Evolutionary conservation across 495 filamentous ascomycete genomes (phyloP).

Genomic region (Hypoxylon fuscum): DNA sequence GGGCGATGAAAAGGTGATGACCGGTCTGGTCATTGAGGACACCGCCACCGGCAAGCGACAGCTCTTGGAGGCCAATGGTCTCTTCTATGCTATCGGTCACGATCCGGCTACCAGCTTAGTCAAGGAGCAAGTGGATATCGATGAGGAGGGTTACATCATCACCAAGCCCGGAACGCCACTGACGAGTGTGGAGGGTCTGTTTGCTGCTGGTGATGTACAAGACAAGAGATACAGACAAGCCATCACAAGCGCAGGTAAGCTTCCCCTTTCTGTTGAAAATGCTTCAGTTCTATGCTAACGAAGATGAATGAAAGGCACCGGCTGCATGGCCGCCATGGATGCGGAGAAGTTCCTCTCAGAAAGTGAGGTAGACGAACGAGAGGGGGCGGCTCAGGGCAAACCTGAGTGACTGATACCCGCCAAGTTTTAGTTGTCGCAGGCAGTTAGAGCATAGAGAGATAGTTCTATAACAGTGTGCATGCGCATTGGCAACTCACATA

Average conservation of each 20-base stretch:
- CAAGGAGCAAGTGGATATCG: slow-evolving; percentile 85
- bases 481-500: slow-evolving; percentile 16
- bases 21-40: slow-evolving; percentile 80
- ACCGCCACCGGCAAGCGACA: slow-evolving; percentile 79
- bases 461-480: slow-evolving; percentile 7
- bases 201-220: slow-evolving; percentile 97
- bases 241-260: slow-evolving; percentile 94
- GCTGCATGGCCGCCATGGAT: slow-evolving; percentile 93
- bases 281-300: slow-evolving; percentile 44
- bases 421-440: slow-evolving; percentile 12
- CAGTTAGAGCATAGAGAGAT: slow-evolving; percentile 20
- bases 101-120: slow-evolving; percentile 90
- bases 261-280: neutral
- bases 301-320: slow-evolving; percentile 69
- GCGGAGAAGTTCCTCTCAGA: slow-evolving; percentile 92
- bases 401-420: slow-evolving; percentile 29
- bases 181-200: slow-evolving; percentile 91
- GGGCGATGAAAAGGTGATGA: slow-evolving; percentile 88
- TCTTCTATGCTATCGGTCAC: slow-evolving; percentile 98
- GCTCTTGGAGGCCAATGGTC: slow-evolving; percentile 84
- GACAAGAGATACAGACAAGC: slow-evolving; percentile 98
- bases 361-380: slow-evolving; percentile 62
- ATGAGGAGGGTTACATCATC: slow-evolving; percentile 86
- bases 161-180: slow-evolving; percentile 88
- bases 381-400: slow-evolving; percentile 45